phyloP scores from a whole-genome alignment of 1,284 basidiomycete species.

The Sanghuangporus baumii region DNA sequence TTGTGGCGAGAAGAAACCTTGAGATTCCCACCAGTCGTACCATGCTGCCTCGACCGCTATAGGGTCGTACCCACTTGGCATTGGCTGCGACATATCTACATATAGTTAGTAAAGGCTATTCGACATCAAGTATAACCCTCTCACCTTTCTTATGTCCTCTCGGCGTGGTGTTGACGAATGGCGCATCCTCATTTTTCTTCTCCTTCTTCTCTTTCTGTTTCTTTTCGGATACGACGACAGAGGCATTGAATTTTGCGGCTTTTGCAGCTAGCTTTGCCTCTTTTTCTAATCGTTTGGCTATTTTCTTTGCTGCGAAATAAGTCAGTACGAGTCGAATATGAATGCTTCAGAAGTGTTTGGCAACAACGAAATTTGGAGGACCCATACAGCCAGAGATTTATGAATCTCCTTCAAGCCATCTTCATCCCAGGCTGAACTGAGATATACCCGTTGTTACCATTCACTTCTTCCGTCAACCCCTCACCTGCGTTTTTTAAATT shows the following conservation, averaged over 20 bases:
- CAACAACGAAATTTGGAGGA: background rate
- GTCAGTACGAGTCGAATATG: background rate
- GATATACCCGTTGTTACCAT: too few species aligned
- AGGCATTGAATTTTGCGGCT: conserved; percentile 46
- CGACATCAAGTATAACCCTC: conserved; percentile 7
- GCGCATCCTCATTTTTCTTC: conserved; percentile 62
- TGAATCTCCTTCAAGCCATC: background rate
- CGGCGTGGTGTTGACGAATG: conserved; percentile 83
- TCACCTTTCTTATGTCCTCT: conserved; percentile 88
- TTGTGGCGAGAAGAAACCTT: conserved; percentile 88
- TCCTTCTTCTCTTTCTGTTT: conserved; percentile 75
- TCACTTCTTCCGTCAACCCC: background rate
- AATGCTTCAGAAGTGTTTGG: background rate
- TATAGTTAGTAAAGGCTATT: background rate
- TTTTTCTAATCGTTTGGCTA: conserved; percentile 64
- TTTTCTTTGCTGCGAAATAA: conserved; percentile 58
- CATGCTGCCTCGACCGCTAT: conserved; percentile 93
- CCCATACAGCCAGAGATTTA: background rate
- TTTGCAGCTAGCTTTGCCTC: conserved; percentile 81
- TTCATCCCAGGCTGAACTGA: too few species aligned
- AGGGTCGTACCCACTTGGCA: conserved; percentile 92
- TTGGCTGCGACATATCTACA: conserved; percentile 81
- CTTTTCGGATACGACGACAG: conserved; percentile 46
- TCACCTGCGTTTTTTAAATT: conserved; percentile 32
- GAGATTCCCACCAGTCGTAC: conserved; percentile 97